phyloP scores from a whole-genome alignment of 257 asterid genomes.

The Phtheirospermum japonicum region DNA sequence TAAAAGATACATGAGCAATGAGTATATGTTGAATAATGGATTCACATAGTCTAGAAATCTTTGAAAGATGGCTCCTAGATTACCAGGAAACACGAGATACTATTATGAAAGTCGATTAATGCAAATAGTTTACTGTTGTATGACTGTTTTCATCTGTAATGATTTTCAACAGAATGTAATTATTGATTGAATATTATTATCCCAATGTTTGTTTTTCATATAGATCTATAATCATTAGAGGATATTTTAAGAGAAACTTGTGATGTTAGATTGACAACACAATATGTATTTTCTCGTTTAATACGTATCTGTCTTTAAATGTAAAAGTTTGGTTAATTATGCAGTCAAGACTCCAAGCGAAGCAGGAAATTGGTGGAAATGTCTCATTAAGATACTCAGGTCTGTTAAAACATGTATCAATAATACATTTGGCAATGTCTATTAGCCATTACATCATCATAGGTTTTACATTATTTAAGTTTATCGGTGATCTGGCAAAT shows the following conservation, averaged over 20 bases:
- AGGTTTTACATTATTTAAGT: not conserved
- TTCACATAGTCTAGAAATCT: not conserved
- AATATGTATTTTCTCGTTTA: not conserved
- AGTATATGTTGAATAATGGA: not conserved
- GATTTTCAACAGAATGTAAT: constrained; percentile 1
- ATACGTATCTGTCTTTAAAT: constrained; percentile 10
- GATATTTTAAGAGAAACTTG: too few relatives aligned
- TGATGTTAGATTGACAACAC: not conserved
- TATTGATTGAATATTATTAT: not conserved
- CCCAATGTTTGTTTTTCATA: not conserved
- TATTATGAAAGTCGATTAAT: too few relatives aligned
- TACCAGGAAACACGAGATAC: not conserved
- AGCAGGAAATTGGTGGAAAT: constrained; percentile 88
- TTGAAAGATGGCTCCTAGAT: not conserved
- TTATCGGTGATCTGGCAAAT: too few relatives aligned
- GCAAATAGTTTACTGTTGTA: not conserved
- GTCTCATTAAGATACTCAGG: constrained; percentile 80
- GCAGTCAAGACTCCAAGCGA: constrained; percentile 99
- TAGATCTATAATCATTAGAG: constrained; percentile 5
- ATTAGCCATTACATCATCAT: constrained; percentile 11
- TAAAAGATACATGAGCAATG: not conserved
- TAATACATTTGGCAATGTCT: constrained; percentile 2
- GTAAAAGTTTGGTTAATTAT: constrained; percentile 23
- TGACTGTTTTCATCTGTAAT: not conserved
- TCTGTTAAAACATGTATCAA: constrained; percentile 21